Conservation (phyloP, 371 early-diverging fungal genomes). For the Mortierella sp. region DNA sequence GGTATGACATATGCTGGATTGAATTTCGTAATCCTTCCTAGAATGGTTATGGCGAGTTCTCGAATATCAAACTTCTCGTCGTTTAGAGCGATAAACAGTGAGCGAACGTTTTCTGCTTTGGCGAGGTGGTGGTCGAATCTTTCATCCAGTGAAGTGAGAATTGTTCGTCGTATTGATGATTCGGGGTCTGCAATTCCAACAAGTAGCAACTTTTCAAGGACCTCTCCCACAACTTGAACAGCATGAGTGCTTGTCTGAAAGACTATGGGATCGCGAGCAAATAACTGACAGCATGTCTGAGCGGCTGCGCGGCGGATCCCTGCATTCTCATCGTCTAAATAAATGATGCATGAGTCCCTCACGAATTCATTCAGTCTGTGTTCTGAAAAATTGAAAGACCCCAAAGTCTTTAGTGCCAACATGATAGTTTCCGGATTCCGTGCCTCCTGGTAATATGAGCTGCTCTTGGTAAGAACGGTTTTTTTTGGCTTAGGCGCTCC, state of each 20-base stretch:
- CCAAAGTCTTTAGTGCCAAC: constrained; percentile 90
- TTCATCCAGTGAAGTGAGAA: constrained; percentile 82
- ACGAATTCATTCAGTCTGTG: constrained; percentile 93
- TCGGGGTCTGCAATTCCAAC: constrained; percentile 95
- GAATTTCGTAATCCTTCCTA: constrained; percentile 86
- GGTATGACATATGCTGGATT: constrained; percentile 97
- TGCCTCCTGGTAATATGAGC: constrained; percentile 60
- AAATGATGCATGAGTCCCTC: constrained; percentile 84
- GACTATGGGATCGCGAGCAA: constrained; percentile 79
- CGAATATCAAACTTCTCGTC: constrained; percentile 93
- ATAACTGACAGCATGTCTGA: constrained; percentile 87
- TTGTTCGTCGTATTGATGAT: constrained; percentile 81
- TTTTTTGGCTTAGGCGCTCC: constrained; percentile 66
- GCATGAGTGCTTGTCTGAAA: constrained; percentile 86
- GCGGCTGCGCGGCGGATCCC: constrained; percentile 91
- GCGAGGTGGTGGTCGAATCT: constrained; percentile 92
- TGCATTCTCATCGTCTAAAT: constrained; percentile 86
- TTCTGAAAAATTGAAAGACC: constrained; percentile 88
- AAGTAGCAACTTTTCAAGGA: constrained; percentile 86
- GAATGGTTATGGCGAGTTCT: constrained; percentile 84
- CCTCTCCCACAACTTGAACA: constrained; percentile 89
- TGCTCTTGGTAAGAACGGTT: constrained; percentile 59
- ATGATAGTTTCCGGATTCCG: constrained; percentile 83
- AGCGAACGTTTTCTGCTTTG: constrained; percentile 90
- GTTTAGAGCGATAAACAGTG: constrained; percentile 90